Evolutionary conservation across 1,139 yeast species (phyloP).

Genomic region (Blastobotrys serpentis): DNA sequence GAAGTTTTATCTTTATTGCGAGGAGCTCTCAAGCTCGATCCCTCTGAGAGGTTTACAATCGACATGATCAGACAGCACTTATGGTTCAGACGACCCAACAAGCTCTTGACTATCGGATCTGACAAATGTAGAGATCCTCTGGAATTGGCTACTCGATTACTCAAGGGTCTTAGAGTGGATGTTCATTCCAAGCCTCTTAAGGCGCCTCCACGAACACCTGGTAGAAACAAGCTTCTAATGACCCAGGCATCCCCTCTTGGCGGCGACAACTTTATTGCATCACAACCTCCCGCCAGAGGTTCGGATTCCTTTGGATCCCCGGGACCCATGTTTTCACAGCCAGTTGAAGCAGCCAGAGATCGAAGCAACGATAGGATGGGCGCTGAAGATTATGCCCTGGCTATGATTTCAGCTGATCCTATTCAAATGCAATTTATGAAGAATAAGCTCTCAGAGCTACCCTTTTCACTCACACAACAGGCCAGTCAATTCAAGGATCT

Average conservation of each 20-base stretch:
- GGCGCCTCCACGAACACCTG: constrained; percentile 6
- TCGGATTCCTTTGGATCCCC: background rate
- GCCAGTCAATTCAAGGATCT: constrained; percentile 35
- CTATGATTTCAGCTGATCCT: constrained; percentile 47
- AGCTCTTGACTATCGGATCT: constrained; percentile 45
- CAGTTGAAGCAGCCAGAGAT: constrained; percentile 11
- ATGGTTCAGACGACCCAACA: constrained; percentile 49
- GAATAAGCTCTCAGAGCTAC: constrained; percentile 22
- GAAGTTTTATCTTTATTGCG: constrained; percentile 51
- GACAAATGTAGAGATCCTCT: constrained; percentile 48
- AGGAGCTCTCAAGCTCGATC: constrained; percentile 49
- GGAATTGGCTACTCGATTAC: constrained; percentile 50
- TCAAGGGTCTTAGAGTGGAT: constrained; percentile 40
- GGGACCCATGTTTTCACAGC: constrained; percentile 23
- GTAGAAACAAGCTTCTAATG: background rate
- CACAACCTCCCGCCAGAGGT: constrained; percentile 1
- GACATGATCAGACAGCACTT: constrained; percentile 47
- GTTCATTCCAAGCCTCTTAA: constrained; percentile 17
- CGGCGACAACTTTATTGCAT: constrained; percentile 7
- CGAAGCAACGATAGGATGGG: constrained; percentile 8
- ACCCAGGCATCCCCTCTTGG: constrained; percentile 3
- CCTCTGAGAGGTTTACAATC: constrained; percentile 44
- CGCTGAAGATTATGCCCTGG: constrained; percentile 39
- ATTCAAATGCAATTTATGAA: constrained; percentile 49
- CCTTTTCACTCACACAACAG: constrained; percentile 34